Evolutionary conservation across 2,329 filamentous ascomycete species (phyloP).

Genomic region (Metarhizium brunneum): DNA sequence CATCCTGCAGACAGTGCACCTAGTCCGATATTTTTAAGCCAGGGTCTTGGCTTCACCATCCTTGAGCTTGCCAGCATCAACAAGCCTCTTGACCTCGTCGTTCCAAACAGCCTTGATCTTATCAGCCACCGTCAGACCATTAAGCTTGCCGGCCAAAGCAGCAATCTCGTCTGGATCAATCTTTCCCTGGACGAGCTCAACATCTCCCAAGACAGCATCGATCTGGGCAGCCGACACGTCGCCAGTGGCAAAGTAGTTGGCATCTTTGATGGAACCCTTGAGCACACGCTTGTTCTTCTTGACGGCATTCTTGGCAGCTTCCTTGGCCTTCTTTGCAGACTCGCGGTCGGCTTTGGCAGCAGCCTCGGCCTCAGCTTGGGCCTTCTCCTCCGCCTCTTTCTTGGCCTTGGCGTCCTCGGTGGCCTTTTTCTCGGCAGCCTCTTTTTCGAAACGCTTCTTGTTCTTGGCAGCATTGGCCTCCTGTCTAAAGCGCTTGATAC

Average conservation of each 20-base stretch:
- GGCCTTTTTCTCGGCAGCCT: constrained; percentile 81
- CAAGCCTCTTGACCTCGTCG: constrained; percentile 67
- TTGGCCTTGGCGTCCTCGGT: constrained; percentile 76
- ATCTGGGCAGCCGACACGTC: constrained; percentile 69
- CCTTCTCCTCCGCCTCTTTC: constrained; percentile 75
- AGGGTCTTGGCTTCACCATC: constrained; percentile 69
- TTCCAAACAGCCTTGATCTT: constrained; percentile 82
- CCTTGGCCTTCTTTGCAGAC: constrained; percentile 89
- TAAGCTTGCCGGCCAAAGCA: constrained; percentile 69
- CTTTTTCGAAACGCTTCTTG: constrained; percentile 83
- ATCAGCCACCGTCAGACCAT: constrained; percentile 64
- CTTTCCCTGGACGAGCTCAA: constrained; percentile 80
- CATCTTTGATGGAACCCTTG: constrained; percentile 88
- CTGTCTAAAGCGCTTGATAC: constrained; percentile 95
- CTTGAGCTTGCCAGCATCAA: constrained; percentile 77
- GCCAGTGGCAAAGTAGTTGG: constrained; percentile 81
- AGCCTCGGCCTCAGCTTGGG: constrained; percentile 75
- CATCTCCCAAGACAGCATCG: constrained; percentile 73
- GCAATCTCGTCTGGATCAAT: constrained; percentile 88
- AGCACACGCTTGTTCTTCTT: constrained; percentile 99
- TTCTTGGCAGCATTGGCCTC: constrained; percentile 90
- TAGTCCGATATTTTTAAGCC: constrained; percentile 18
- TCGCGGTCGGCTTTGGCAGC: constrained; percentile 78
- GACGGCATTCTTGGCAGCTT: constrained; percentile 94
- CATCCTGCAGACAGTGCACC: not conserved